These are phyloP conservation scores for Thelonectria olida DNA, from an alignment of 2,329 filamentous ascomycete genomes.

Conservation along the genomic window DNA sequence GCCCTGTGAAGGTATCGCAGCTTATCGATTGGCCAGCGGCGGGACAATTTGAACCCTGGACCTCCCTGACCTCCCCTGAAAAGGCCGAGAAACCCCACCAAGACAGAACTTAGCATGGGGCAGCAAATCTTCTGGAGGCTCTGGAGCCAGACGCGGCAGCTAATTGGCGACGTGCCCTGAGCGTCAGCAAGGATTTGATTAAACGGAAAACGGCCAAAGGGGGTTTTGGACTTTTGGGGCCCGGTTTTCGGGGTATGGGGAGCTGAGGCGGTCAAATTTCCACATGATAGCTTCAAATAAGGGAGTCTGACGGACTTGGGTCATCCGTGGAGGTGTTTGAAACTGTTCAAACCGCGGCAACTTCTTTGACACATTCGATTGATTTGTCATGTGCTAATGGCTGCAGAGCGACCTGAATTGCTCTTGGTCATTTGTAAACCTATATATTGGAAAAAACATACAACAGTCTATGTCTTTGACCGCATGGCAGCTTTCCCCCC, in stretches of 20 bases:
- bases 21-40: conserved; percentile 36
- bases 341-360: too few species aligned
- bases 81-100: background rate
- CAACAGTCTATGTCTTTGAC: too few species aligned
- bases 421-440: too few species aligned
- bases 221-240: background rate
- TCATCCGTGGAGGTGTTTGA: background rate
- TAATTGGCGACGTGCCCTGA: conserved; percentile 19
- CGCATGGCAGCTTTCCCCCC: too few species aligned
- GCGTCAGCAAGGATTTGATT: conserved; percentile 9
- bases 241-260: conserved; percentile 3
- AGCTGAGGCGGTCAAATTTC: background rate
- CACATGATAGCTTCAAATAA: background rate
- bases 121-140: conserved; percentile 12
- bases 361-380: too few species aligned
- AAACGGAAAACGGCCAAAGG: background rate
- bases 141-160: background rate
- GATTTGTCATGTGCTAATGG: too few species aligned
- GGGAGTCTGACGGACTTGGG: background rate
- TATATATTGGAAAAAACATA: too few species aligned
- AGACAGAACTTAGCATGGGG: conserved; percentile 11
- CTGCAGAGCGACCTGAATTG: too few species aligned
- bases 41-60: conserved; percentile 22
- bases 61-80: too few species aligned
- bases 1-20: conserved; percentile 34